Percentiles rank a stretch among this genome's conserved stretches.
phyloP scores from a whole-genome alignment of 306 rosid genomes.

The Arachis hypogaea region DNA sequence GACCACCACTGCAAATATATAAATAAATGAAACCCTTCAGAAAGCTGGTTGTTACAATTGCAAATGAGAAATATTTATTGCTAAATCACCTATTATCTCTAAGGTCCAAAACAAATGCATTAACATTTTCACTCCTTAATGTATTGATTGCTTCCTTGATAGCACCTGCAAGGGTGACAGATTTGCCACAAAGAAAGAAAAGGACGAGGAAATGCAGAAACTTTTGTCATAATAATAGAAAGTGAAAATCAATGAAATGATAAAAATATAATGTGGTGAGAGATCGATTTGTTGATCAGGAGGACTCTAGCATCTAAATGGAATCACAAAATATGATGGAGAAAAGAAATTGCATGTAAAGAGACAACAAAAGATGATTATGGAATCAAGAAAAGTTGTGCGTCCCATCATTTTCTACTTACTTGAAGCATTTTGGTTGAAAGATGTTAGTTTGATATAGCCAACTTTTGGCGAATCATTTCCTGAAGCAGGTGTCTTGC shows the following conservation, averaged over 20 bases:
- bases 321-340: slow-evolving; percentile 8
- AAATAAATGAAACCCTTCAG: slow-evolving; percentile 42
- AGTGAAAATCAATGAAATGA: slow-evolving; percentile 10
- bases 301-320: background rate
- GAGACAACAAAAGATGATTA: background rate
- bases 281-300: slow-evolving; percentile 1
- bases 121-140: slow-evolving; percentile 70
- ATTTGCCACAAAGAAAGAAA: slow-evolving; percentile 34
- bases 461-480: slow-evolving; percentile 73
- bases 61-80: slow-evolving; percentile 36
- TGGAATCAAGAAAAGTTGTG: slow-evolving; percentile 29
- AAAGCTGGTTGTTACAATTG: slow-evolving; percentile 44
- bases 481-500: slow-evolving; percentile 74
- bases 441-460: slow-evolving; percentile 83
- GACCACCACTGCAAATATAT: slow-evolving; percentile 91
- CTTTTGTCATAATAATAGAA: slow-evolving; percentile 4
- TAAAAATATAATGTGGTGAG: slow-evolving; percentile 2
- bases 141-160: slow-evolving; percentile 88
- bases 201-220: slow-evolving; percentile 27
- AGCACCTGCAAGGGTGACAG: slow-evolving; percentile 66
- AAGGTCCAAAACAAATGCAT: slow-evolving; percentile 95
- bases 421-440: slow-evolving; percentile 92
- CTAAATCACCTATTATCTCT: slow-evolving; percentile 89
- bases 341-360: background rate
- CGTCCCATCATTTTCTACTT: slow-evolving; percentile 41